Conservation (phyloP, 805 yeast species). For the Yamadazyma insecticola region DNA sequence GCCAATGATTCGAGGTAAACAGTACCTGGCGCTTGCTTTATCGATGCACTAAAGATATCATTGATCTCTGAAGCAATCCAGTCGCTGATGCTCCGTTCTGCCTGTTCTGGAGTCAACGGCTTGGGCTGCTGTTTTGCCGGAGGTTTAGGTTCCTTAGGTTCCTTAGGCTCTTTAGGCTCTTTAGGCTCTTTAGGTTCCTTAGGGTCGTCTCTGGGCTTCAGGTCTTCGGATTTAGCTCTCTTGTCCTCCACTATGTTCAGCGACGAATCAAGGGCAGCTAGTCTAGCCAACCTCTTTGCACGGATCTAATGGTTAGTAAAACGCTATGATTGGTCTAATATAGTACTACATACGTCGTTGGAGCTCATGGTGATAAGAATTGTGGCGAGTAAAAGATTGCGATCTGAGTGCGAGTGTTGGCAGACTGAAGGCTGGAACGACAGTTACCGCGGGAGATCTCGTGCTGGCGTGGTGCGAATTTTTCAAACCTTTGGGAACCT, state of each 20-base stretch:
- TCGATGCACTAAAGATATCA: constrained; percentile 31
- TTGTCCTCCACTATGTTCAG: no score
- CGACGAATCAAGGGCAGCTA: constrained; percentile 22
- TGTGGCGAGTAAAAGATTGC: no score
- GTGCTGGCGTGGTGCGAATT: no score
- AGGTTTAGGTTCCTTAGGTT: no score
- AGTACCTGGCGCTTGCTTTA: constrained; percentile 12
- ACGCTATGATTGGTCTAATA: background rate
- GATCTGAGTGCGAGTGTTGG: no score
- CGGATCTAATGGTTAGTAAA: constrained; percentile 35
- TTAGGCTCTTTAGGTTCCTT: no score
- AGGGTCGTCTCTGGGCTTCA: no score
- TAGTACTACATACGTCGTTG: constrained; percentile 11
- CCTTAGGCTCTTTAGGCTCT: no score
- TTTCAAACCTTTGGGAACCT: no score
- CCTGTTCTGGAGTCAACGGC: background rate
- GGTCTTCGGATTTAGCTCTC: no score
- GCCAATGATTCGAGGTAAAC: constrained; percentile 20
- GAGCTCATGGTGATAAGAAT: constrained; percentile 13
- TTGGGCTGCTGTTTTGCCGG: background rate
- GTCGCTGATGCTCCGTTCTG: background rate
- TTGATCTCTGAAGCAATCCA: constrained; percentile 42
- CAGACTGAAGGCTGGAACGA: no score
- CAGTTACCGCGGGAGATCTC: no score
- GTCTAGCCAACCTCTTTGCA: constrained; percentile 50